Base-by-base conservation (phyloP, 2,329 filamentous ascomycete genomes). In the Aciculosporium take region DNA sequence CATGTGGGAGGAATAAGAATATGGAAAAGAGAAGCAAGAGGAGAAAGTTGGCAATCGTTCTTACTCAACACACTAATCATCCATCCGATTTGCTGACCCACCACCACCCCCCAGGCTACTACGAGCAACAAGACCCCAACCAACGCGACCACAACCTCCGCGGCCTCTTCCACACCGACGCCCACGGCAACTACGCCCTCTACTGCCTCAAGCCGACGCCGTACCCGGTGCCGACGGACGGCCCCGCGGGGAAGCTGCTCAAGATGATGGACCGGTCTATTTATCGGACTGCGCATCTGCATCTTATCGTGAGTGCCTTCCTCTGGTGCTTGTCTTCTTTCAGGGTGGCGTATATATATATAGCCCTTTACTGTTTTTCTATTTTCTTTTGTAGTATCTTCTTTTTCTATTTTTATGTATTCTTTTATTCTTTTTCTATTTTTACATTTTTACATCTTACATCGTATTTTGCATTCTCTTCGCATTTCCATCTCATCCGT, bases 141-240 rank as follows among this genome's bases (percentile, higher is more conserved):
- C 81, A 87, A 61, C 66, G 71, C 6, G 81, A 87, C 43, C 76
- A 77, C 60, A 88, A 88, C 56, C 67, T 88, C 18, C 72, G 83
- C 4, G 84, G 84, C 5, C 75, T 76, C 35, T 85, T 87, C 55
- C 69, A 64, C 39, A 85, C 82, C 1, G 78, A 81, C 46, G 63
- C 63, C 5, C 63, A 79, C 17, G 82, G 83, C 2, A 63, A 65
- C 13, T 87, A 83, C 56, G 66, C 64, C 2, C 66, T 79, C 44
- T 76, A 79, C 55, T 76, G 72, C 48, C 53, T 81, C 39, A 65
- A 72, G 7, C 77, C 78, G 10, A 76, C 75, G 7, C 65, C 69
- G 4, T 75, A 75, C 50, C 67, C 69, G 1, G 58, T 68, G 7
- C 65, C 68, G 7, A 55, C 57, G 4, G 68, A 72, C 44, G 74